Evolutionary conservation across 139 green algal species (phyloP), one percentile per base, ranked within the genome.

Genomic region (Diplosphaera chodatii): DNA sequence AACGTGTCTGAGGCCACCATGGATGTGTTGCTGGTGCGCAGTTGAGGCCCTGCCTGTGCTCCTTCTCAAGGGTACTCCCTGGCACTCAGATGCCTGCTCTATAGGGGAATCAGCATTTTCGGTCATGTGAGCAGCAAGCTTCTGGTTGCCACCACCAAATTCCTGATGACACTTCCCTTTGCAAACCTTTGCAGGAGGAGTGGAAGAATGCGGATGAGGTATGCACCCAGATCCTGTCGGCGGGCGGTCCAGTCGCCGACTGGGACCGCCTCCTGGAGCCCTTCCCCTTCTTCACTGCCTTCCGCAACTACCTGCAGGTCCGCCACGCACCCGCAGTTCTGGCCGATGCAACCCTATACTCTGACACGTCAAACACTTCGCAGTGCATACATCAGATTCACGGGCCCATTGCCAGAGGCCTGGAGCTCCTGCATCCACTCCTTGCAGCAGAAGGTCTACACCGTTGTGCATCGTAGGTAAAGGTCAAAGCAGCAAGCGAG

Each of bases 1-100:
- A 98, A 96, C 74, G 93, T 98, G 1, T 93, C 83, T 2, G 83
- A 93, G 40, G 88, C 74, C 78, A 97, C 91, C 31, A 77, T 92
- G 66, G 66, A 76, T 16, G 77, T 94, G 34, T 93, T 95, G 82
- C 83, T 78, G 74, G 74, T 79, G 63, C 25, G 28, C 31, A 28
- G 20, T 34, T 1, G 63, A 40, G 30, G 1, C 27, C 40, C 27
- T 41, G 37, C 1, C 31, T 4, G n/a, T n/a, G n/a, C n/a, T n/a
- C n/a, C n/a, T n/a, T n/a, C n/a, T n/a, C n/a, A n/a, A n/a, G n/a
- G n/a, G n/a, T n/a, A n/a, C n/a, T n/a, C n/a, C n/a, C n/a, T n/a
- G n/a, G n/a, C n/a, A n/a, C n/a, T n/a, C n/a, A n/a, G n/a, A n/a
- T n/a, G n/a, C n/a, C n/a, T n/a, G n/a, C n/a, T n/a, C n/a, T n/a